phyloP scores from a whole-genome alignment of 768 basidiomycete species.

The Lentinula guzmanii region DNA sequence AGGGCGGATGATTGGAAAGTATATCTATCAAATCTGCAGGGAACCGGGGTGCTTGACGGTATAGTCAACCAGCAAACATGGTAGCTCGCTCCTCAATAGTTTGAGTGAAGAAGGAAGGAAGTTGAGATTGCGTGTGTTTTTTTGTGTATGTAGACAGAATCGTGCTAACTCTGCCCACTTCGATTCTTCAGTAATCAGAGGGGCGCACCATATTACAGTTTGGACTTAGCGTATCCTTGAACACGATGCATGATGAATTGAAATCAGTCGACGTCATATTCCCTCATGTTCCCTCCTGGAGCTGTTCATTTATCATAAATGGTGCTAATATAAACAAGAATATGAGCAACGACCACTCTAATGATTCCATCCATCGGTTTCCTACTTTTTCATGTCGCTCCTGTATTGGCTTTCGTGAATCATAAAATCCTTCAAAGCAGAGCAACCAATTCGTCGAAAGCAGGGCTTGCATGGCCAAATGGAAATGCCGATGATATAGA shows the following conservation, averaged over 20 bases:
- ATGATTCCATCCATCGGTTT: not conserved
- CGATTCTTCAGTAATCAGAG: too few relatives aligned
- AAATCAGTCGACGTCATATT: not conserved
- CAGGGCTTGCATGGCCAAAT: slow-evolving; percentile 46
- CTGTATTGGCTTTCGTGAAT: not conserved
- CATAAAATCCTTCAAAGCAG: not conserved
- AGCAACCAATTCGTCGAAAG: slow-evolving; percentile 30
- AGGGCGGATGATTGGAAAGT: slow-evolving; percentile 39
- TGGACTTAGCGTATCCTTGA: not conserved
- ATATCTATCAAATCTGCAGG: slow-evolving; percentile 33
- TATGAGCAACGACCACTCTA: not conserved
- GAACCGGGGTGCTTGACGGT: not conserved
- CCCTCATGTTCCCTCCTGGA: not conserved
- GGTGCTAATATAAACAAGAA: not conserved
- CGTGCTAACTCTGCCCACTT: too few relatives aligned
- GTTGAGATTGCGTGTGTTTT: too few relatives aligned
- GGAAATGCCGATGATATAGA: slow-evolving; percentile 31
- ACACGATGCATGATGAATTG: not conserved
- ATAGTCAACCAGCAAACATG: not conserved
- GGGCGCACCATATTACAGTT: not conserved
- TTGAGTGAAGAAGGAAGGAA: too few relatives aligned
- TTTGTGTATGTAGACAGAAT: too few relatives aligned
- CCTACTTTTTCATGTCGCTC: not conserved
- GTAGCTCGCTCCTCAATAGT: not conserved
- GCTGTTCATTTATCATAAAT: not conserved